phyloP scores from a whole-genome alignment of 805 yeast species.

The Metschnikowia reukaufii region DNA sequence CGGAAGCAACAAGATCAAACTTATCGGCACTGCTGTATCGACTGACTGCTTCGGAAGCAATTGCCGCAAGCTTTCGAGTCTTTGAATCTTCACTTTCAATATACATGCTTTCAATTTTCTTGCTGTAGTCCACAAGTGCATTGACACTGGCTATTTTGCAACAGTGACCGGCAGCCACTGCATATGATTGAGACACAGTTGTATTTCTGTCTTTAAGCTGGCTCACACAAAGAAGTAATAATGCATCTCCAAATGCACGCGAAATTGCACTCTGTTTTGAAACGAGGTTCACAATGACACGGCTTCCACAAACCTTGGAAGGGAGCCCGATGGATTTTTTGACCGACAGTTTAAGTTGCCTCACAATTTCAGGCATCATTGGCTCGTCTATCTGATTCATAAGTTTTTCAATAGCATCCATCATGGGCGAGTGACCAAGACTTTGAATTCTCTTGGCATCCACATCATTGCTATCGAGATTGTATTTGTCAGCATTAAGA shows the following conservation, averaged over 20 bases:
- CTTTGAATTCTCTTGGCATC: constrained; percentile 76
- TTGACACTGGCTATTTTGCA: constrained; percentile 60
- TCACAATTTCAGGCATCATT: constrained; percentile 49
- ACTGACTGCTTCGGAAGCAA: constrained; percentile 64
- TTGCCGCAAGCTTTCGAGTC: constrained; percentile 52
- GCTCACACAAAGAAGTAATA: constrained; percentile 55
- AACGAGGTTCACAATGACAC: constrained; percentile 64
- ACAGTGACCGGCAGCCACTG: constrained; percentile 76
- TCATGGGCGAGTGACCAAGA: constrained; percentile 80
- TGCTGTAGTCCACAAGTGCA: constrained; percentile 53
- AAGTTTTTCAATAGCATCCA: constrained; percentile 78
- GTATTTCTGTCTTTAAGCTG: constrained; percentile 72
- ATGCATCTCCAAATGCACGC: constrained; percentile 56
- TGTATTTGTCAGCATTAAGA: constrained; percentile 85
- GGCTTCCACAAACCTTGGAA: constrained; percentile 82
- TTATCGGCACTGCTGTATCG: constrained; percentile 61
- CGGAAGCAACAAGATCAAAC: constrained; percentile 59
- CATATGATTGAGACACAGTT: constrained; percentile 72
- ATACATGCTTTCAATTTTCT: constrained; percentile 51
- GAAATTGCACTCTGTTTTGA: constrained; percentile 49
- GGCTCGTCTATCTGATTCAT: constrained; percentile 55
- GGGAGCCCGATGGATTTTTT: constrained; percentile 83
- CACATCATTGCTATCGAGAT: constrained; percentile 64
- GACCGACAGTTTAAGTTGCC: constrained; percentile 53
- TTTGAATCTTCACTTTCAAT: constrained; percentile 52